These are phyloP conservation scores for Cocos nucifera DNA, from an alignment of 176 grass and related monocot genomes.

Conservation along the genomic window DNA sequence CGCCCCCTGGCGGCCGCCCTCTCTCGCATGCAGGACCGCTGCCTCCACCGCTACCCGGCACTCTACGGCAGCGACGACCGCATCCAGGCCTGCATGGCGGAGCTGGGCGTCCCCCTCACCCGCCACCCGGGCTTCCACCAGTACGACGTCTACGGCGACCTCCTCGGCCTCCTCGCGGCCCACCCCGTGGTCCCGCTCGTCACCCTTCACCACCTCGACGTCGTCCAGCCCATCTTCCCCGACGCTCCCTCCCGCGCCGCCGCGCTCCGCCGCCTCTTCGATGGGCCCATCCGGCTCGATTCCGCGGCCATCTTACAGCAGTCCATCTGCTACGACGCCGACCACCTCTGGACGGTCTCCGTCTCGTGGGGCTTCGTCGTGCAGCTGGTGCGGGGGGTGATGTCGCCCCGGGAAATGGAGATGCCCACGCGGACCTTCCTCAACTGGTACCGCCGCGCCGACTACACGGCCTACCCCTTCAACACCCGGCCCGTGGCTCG, in stretches of 20 bases:
- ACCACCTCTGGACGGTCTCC: slow-evolving; percentile 71
- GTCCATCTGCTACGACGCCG: slow-evolving; percentile 78
- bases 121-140: slow-evolving; percentile 94
- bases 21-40: slow-evolving; percentile 73
- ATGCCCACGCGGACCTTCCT: slow-evolving; percentile 78
- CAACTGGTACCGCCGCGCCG: slow-evolving; percentile 72
- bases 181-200: slow-evolving; percentile 78
- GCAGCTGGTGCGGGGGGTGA: slow-evolving; percentile 61
- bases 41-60: slow-evolving; percentile 68
- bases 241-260: slow-evolving; percentile 25
- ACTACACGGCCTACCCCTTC: slow-evolving; percentile 93
- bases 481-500: slow-evolving; percentile 81
- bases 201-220: slow-evolving; percentile 90
- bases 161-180: slow-evolving; percentile 67
- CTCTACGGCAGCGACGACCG: slow-evolving; percentile 94
- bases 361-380: slow-evolving; percentile 91
- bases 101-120: slow-evolving; percentile 77
- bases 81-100: slow-evolving; percentile 94
- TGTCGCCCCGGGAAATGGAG: slow-evolving; percentile 95
- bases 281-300: slow-evolving; percentile 80
- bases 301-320: slow-evolving; percentile 71
- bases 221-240: slow-evolving; percentile 81
- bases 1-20: slow-evolving; percentile 60
- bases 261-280: slow-evolving; percentile 55
- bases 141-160: slow-evolving; percentile 90